phyloP scores from a whole-genome alignment of 2,329 filamentous ascomycete genomes.

The Monosporascus sp. region DNA sequence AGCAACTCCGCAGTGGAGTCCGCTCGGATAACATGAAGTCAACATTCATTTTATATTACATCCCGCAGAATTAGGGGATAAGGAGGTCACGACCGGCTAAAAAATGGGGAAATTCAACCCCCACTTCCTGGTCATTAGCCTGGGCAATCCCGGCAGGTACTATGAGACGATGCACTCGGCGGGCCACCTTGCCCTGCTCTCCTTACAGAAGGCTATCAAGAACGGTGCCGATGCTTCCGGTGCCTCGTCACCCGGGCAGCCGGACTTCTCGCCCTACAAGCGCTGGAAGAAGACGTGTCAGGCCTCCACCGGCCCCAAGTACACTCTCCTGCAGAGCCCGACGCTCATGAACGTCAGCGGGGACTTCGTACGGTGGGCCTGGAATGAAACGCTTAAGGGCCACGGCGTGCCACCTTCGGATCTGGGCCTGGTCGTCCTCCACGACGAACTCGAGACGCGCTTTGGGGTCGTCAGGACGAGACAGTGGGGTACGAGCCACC shows the following conservation, averaged over 20 bases:
- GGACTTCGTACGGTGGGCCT: conserved; percentile 60
- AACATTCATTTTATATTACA: too few relatives aligned
- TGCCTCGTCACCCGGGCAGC: conserved; percentile 28
- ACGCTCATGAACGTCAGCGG: conserved; percentile 84
- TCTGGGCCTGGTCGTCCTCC: conserved; percentile 65
- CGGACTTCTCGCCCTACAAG: conserved; percentile 41
- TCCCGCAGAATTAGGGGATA: too few relatives aligned
- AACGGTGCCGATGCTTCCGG: too few relatives aligned
- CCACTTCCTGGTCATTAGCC: conserved; percentile 72
- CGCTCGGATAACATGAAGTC: too few relatives aligned
- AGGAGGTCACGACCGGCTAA: too few relatives aligned
- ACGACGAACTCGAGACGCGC: conserved; percentile 78
- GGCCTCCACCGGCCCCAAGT: conserved; percentile 43
- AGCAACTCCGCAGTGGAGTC: too few relatives aligned
- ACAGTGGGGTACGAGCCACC: conserved; percentile 56
- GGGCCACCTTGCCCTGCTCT: conserved; percentile 70
- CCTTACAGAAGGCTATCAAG: conserved; percentile 46
- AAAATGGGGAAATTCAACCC: conserved; percentile 19
- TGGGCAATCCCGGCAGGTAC: conserved; percentile 79
- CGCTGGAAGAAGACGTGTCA: conserved; percentile 46
- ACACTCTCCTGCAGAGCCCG: conserved; percentile 68
- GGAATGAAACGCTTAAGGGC: conserved; percentile 48
- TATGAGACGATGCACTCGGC: conserved; percentile 78
- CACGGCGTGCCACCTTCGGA: conserved; percentile 18
- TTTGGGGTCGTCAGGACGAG: conserved; percentile 63